phyloP scores from a whole-genome alignment of 176 grass and related monocot species.

The Cymbopogon citratus region DNA sequence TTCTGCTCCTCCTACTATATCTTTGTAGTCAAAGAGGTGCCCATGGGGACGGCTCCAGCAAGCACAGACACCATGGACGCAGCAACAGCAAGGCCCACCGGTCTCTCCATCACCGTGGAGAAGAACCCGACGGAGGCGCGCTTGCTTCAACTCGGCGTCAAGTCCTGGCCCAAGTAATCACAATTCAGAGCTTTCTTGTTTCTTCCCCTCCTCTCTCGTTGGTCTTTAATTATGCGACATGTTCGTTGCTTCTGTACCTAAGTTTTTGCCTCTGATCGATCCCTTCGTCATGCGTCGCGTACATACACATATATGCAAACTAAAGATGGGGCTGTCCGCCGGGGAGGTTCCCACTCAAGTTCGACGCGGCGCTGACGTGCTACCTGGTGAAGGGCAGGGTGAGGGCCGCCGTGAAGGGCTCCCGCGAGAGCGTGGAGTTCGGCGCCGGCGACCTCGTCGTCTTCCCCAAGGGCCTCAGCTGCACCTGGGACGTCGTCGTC shows the following conservation, averaged over 20 bases:
- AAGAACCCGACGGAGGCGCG: conserved; percentile 45
- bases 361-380: conserved; percentile 60
- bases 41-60: conserved; percentile 47
- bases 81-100: neutral
- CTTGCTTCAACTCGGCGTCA: conserved; percentile 57
- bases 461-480: conserved; percentile 68
- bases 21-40: neutral
- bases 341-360: conserved; percentile 62
- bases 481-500: conserved; percentile 67
- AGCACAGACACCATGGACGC: conserved; percentile 38
- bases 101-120: conserved; percentile 48
- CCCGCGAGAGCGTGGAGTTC: conserved; percentile 47
- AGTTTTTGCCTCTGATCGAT: neutral
- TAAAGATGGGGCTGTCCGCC: conserved; percentile 56
- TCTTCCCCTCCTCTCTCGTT: neutral
- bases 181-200: neutral
- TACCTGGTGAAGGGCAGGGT: conserved; percentile 61
- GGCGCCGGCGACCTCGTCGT: conserved; percentile 64
- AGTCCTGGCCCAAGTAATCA: conserved; percentile 69
- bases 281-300: neutral
- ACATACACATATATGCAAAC: too few species aligned
- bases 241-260: neutral
- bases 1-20: neutral
- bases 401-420: conserved; percentile 46
- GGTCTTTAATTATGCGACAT: neutral